These are phyloP conservation scores for Boechera stricta DNA, from an alignment of 345 rosid genomes.

Conservation along the genomic window DNA sequence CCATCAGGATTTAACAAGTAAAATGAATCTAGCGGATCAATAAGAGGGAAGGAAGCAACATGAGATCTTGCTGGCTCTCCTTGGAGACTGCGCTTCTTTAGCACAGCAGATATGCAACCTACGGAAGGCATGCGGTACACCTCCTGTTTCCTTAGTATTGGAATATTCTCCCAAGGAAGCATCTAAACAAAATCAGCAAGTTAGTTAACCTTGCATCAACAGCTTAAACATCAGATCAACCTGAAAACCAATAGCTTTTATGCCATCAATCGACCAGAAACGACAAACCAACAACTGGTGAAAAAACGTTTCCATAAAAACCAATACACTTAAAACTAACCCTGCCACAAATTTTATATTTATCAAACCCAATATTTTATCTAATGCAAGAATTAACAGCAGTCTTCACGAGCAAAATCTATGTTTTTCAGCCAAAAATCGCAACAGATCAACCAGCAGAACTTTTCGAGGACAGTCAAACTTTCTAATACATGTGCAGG, in stretches of 20 bases:
- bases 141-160: constrained; percentile 80
- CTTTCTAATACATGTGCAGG: constrained; percentile 14
- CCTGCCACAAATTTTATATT: background rate
- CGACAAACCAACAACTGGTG: too few species aligned
- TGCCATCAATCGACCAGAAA: too few species aligned
- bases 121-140: constrained; percentile 97
- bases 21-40: constrained; percentile 93
- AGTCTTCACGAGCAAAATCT: constrained; percentile 7
- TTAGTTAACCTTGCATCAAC: constrained; percentile 18
- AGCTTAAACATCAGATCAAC: background rate
- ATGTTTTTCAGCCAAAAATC: background rate
- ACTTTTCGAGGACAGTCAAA: background rate
- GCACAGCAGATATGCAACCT: constrained; percentile 64
- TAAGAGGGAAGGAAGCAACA: constrained; percentile 60
- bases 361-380: constrained; percentile 14
- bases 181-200: constrained; percentile 56
- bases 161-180: constrained; percentile 99
- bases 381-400: constrained; percentile 1
- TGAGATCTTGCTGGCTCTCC: constrained; percentile 50
- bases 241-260: background rate
- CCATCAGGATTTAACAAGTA: constrained; percentile 89
- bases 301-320: background rate
- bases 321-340: constrained; percentile 6
- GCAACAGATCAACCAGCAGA: constrained; percentile 17
- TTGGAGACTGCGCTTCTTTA: constrained; percentile 54